Conservation (phyloP, 1,139 yeast genomes). For the Sugiyamaella grinbergsii region DNA sequence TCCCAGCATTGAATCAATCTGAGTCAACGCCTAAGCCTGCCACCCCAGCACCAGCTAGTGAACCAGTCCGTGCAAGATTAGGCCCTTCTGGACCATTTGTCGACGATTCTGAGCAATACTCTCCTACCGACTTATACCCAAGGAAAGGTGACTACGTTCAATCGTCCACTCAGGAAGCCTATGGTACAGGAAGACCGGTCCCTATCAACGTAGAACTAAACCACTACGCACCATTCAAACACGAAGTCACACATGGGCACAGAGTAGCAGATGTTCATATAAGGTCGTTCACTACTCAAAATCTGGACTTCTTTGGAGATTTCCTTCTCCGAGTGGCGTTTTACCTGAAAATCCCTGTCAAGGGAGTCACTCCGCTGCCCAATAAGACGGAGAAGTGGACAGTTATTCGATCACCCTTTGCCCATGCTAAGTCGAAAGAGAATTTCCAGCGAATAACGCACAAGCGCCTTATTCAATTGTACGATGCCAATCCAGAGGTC, state of each 20-base stretch:
- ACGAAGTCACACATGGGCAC: conserved; percentile 68
- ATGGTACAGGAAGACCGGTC: conserved; percentile 52
- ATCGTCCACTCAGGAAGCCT: conserved; percentile 33
- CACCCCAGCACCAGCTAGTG: conserved; percentile 1
- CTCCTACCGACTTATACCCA: conserved; percentile 33
- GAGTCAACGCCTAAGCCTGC: neutral
- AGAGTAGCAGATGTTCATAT: conserved; percentile 65
- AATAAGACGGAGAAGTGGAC: conserved; percentile 87
- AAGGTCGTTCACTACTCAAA: conserved; percentile 70
- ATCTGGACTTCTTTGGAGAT: conserved; percentile 75
- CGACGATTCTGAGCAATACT: conserved; percentile 30
- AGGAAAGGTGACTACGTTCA: conserved; percentile 31
- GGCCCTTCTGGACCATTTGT: conserved; percentile 23
- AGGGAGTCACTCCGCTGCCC: conserved; percentile 67
- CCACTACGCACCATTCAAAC: conserved; percentile 77
- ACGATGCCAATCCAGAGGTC: conserved; percentile 84
- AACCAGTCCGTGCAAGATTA: conserved; percentile 15
- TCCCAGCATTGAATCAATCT: neutral
- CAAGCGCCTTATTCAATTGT: conserved; percentile 69
- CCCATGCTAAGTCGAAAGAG: conserved; percentile 91
- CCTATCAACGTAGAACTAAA: conserved; percentile 85
- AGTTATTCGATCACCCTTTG: conserved; percentile 90
- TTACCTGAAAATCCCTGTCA: conserved; percentile 81
- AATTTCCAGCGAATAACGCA: conserved; percentile 89
- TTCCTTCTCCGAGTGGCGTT: conserved; percentile 89